Conservation (phyloP, 495 filamentous ascomycete genomes). For the Parathielavia appendiculata region DNA sequence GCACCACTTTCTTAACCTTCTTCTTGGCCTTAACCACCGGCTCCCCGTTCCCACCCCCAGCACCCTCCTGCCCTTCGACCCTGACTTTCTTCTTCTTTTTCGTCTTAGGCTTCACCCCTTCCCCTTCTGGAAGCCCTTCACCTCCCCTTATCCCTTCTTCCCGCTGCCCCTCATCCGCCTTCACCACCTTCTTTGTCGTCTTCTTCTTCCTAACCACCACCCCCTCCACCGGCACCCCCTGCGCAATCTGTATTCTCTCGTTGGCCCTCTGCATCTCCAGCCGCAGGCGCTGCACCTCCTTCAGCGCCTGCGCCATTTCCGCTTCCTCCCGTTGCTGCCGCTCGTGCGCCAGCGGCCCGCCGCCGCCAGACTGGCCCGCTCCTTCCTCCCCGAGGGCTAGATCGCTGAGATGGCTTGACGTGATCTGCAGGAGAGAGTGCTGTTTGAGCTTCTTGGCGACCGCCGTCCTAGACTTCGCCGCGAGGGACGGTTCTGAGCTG, state of each 20-base stretch:
- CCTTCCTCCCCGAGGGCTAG: slow-evolving; percentile 53
- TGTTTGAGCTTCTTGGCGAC: slow-evolving; percentile 37
- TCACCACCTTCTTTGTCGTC: slow-evolving; percentile 50
- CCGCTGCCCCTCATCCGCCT: slow-evolving; percentile 25
- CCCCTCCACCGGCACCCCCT: slow-evolving; percentile 65
- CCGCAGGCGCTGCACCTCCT: slow-evolving; percentile 76
- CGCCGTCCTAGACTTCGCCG: slow-evolving; percentile 28
- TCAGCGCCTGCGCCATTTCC: slow-evolving; percentile 79
- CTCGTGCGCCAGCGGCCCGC: slow-evolving; percentile 43
- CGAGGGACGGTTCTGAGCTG: slow-evolving; percentile 30
- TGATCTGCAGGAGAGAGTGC: slow-evolving; percentile 66
- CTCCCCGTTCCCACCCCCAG: slow-evolving; percentile 14
- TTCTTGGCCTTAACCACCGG: slow-evolving; percentile 46
- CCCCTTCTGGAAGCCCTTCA: slow-evolving; percentile 42
- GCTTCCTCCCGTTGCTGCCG: slow-evolving; percentile 60
- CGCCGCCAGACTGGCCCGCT: slow-evolving; percentile 6
- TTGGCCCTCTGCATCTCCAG: slow-evolving; percentile 88
- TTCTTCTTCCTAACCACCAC: slow-evolving; percentile 75
- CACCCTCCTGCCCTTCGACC: slow-evolving; percentile 5
- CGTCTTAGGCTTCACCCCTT: slow-evolving; percentile 44
- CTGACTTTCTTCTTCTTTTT: slow-evolving; percentile 45
- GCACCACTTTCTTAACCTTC: slow-evolving; percentile 35
- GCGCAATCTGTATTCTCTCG: slow-evolving; percentile 68
- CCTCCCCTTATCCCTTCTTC: slow-evolving; percentile 12
- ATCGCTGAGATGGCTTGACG: slow-evolving; percentile 69